A percentile compares a stretch with the other conserved stretches of the same genome.
Evolutionary conservation across 2,329 filamentous ascomycete species (phyloP).

Genomic region (Onygenales sp.): DNA sequence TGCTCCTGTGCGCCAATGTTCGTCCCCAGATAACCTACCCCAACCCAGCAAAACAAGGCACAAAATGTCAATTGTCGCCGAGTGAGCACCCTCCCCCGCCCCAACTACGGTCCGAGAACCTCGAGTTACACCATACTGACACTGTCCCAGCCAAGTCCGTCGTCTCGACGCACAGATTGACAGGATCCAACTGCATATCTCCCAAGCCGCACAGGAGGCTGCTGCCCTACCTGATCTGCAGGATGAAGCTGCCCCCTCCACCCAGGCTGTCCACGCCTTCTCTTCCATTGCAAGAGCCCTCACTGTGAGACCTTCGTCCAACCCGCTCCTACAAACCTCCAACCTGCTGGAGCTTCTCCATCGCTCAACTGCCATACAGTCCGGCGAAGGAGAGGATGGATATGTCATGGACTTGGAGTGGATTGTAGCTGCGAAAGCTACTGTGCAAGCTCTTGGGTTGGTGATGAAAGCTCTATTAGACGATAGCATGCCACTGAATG

Average conservation of each 20-base stretch:
- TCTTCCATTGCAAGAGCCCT: slow-evolving; percentile 60
- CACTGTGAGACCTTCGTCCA: slow-evolving; percentile 58
- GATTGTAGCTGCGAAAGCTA: slow-evolving; percentile 83
- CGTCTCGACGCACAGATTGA: slow-evolving; percentile 51
- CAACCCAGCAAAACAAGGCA: not conserved
- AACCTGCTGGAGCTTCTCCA: slow-evolving; percentile 54
- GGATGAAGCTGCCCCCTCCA: not conserved
- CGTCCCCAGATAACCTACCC: too few species aligned
- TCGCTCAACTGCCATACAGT: slow-evolving; percentile 40
- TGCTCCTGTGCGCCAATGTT: too few species aligned
- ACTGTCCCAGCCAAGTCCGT: slow-evolving; percentile 40
- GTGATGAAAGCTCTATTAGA: slow-evolving; percentile 69
- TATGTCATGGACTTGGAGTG: slow-evolving; percentile 79
- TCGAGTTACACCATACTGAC: not conserved
- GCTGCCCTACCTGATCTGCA: slow-evolving; percentile 5
- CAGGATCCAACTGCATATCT: slow-evolving; percentile 41
- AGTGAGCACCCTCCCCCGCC: not conserved
- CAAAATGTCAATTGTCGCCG: slow-evolving; percentile 2
- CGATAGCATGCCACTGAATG: slow-evolving; percentile 70
- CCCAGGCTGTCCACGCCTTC: slow-evolving; percentile 32
- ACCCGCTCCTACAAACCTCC: slow-evolving; percentile 50
- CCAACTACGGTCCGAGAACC: not conserved
- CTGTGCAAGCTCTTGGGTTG: slow-evolving; percentile 79
- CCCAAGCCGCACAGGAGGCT: slow-evolving; percentile 17
- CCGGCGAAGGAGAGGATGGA: slow-evolving; percentile 22